Percentiles rank a stretch among this genome's conserved stretches.
Evolutionary conservation across 139 green algal genomes (phyloP).

Genomic region (Picochlorum sp.): DNA sequence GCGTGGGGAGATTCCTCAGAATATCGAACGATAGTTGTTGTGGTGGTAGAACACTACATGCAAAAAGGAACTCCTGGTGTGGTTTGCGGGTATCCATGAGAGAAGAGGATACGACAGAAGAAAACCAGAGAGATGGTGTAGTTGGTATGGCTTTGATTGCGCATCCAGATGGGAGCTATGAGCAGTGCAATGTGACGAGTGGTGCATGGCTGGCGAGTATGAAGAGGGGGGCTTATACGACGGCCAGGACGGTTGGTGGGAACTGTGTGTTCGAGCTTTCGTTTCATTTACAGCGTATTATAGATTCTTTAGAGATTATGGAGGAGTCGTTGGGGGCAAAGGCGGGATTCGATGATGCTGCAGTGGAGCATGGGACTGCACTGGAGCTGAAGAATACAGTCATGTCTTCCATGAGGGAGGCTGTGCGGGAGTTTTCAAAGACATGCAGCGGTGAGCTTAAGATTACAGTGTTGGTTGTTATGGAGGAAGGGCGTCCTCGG

Average conservation of each 20-base stretch:
- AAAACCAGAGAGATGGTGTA: too few species aligned
- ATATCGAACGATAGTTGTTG: too few species aligned
- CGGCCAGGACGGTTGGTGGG: constrained; percentile 38
- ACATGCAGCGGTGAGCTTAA: constrained; percentile 5
- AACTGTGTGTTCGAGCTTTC: constrained; percentile 42
- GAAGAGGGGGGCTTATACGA: constrained; percentile 53
- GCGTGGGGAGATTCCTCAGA: too few species aligned
- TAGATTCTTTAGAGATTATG: constrained; percentile 29
- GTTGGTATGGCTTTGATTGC: not conserved
- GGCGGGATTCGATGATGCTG: not conserved
- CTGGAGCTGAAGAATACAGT: constrained; percentile 26
- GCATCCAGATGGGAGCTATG: not conserved
- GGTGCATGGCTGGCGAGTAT: not conserved
- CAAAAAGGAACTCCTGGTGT: too few species aligned
- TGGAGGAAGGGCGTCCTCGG: not conserved
- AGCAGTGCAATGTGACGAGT: not conserved
- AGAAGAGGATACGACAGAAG: too few species aligned
- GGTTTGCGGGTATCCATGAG: too few species aligned
- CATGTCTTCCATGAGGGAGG: constrained; percentile 44
- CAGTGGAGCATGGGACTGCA: not conserved
- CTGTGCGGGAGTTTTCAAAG: not conserved
- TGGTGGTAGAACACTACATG: too few species aligned
- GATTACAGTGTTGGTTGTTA: constrained; percentile 4
- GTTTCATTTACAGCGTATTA: constrained; percentile 47
- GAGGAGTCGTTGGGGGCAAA: not conserved